Percentiles rank a stretch among this genome's conserved stretches.
These are phyloP conservation scores for Sonneratia caseolaris DNA, from an alignment of 345 rosid genomes.

Conservation along the genomic window DNA sequence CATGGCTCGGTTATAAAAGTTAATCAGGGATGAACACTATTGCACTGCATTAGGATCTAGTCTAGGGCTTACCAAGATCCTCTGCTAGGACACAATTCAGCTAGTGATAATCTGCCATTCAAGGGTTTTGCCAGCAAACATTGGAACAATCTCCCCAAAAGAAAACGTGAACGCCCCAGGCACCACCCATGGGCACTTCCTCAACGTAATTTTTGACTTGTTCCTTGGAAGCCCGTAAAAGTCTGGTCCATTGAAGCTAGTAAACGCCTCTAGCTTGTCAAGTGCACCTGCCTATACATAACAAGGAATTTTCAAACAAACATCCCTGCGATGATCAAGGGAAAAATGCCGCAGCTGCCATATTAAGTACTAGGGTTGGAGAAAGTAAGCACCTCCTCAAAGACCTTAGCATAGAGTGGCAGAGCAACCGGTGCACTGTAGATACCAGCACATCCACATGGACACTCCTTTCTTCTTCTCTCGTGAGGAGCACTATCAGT, in stretches of 20 bases:
- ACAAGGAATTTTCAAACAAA: background rate
- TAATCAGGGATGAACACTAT: background rate
- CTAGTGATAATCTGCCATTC: conserved; percentile 11
- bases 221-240: conserved; percentile 92
- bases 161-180: conserved; percentile 57
- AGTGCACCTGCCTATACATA: conserved; percentile 69
- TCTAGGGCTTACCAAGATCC: background rate
- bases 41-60: background rate
- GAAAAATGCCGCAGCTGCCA: background rate
- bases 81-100: background rate
- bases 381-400: conserved; percentile 17
- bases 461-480: conserved; percentile 57
- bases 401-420: conserved; percentile 20
- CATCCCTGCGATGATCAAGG: background rate
- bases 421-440: conserved; percentile 20
- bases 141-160: conserved; percentile 71
- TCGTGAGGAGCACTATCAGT: conserved; percentile 99
- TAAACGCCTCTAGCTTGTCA: conserved; percentile 86
- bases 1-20: background rate
- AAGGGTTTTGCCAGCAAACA: conserved; percentile 65
- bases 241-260: conserved; percentile 91
- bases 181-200: conserved; percentile 62
- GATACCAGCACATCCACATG: conserved; percentile 87
- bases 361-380: background rate
- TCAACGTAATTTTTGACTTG: conserved; percentile 55